Conservation (phyloP, 768 basidiomycete species). For the Mycena crocata region DNA sequence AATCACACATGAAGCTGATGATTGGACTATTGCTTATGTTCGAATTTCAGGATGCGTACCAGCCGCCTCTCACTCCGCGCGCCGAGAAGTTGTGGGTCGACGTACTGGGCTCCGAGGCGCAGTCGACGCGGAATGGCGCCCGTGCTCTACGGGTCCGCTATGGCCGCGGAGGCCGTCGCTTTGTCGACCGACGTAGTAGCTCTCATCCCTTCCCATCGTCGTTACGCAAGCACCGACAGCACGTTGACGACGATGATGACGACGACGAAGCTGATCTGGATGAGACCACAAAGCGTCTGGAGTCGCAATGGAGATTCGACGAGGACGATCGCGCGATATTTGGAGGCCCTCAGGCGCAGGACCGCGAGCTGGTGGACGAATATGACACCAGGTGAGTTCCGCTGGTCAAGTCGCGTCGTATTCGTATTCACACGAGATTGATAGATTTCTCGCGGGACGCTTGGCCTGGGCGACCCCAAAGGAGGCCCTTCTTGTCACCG, state of each 20-base stretch:
- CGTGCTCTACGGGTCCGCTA: conserved; percentile 77
- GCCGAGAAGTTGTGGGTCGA: conserved; percentile 77
- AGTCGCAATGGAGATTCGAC: conserved; percentile 79
- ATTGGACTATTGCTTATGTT: neutral
- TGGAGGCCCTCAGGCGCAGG: conserved; percentile 74
- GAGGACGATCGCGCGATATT: conserved; percentile 67
- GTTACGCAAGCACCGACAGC: conserved; percentile 34
- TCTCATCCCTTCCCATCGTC: conserved; percentile 27
- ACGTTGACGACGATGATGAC: conserved; percentile 45
- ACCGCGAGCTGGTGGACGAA: conserved; percentile 78
- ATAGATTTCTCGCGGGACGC: conserved; percentile 55
- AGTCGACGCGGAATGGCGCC: conserved; percentile 40
- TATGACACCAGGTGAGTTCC: conserved; percentile 63
- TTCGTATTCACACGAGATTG: conserved; percentile 14
- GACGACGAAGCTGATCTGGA: conserved; percentile 49
- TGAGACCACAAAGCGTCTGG: conserved; percentile 56
- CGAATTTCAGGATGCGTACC: conserved; percentile 71
- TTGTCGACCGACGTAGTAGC: conserved; percentile 76
- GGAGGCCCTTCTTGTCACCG: conserved; percentile 63
- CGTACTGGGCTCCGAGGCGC: conserved; percentile 54
- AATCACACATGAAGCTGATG: conserved; percentile 33
- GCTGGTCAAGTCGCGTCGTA: neutral
- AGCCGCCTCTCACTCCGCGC: conserved; percentile 67
- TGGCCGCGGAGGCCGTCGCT: conserved; percentile 85
- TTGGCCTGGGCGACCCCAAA: conserved; percentile 51